Conservation (phyloP, 2,329 filamentous ascomycete species). For the Pseudomassariella vexata region DNA sequence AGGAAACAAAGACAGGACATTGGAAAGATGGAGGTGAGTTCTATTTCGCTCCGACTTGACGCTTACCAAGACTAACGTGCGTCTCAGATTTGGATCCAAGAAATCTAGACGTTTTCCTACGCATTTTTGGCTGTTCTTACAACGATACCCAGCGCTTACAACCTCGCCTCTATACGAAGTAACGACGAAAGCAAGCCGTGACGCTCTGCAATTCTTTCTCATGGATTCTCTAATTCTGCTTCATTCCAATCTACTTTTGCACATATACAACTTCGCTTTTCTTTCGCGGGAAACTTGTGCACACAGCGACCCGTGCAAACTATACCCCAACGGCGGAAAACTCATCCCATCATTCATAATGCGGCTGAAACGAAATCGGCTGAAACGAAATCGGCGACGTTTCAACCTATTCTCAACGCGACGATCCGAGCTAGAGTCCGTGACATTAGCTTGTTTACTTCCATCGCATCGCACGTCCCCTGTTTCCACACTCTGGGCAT, state of each 20-base stretch:
- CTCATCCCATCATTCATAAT: slow-evolving; percentile 1
- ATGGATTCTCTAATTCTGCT: slow-evolving; percentile 1
- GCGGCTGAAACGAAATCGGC: slow-evolving; percentile 1
- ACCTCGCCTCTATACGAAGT: slow-evolving; percentile 21
- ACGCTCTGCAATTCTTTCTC: background rate
- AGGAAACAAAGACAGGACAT: slow-evolving; percentile 72
- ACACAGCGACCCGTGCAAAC: too few species aligned
- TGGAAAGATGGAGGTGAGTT: slow-evolving; percentile 89
- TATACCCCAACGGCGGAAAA: too few species aligned
- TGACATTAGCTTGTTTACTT: too few species aligned
- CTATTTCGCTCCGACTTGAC: background rate
- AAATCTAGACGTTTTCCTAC: slow-evolving; percentile 30
- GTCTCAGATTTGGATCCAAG: slow-evolving; percentile 42
- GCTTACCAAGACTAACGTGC: slow-evolving; percentile 16
- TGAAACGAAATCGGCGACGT: slow-evolving; percentile 6
- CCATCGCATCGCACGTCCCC: background rate
- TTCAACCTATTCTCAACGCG: slow-evolving; percentile 6
- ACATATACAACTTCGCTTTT: slow-evolving; percentile 1
- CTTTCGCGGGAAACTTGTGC: background rate
- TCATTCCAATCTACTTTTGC: background rate
- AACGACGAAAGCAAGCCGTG: slow-evolving; percentile 17
- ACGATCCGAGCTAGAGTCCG: background rate
- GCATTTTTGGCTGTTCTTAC: slow-evolving; percentile 15
- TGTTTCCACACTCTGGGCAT: background rate
- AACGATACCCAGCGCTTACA: slow-evolving; percentile 27